Evolutionary conservation across 768 basidiomycete species (phyloP), one percentile per base, ranked within the genome.

Genomic region (Tubosaeta sp.): DNA sequence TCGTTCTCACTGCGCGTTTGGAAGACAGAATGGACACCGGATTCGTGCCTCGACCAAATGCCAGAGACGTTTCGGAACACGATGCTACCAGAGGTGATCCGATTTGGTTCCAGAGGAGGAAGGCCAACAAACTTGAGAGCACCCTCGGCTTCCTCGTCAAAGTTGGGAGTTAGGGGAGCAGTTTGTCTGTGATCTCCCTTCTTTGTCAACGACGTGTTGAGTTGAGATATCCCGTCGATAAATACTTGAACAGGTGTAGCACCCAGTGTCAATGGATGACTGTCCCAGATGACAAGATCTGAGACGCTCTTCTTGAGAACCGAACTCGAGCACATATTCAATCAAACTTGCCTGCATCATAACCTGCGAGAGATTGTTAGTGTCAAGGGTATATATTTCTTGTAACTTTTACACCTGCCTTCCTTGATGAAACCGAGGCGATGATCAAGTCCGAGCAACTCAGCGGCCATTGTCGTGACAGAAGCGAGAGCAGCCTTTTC

Each of bases 181-280:
- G 67, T 45, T 56, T 90, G 87, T 44, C 78, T 73, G 1, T 63
- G 58, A 0, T 58, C 52, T 0, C 79, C 76, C 62, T 88, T 88
- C 6, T 54, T 46, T 2, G 71, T 46, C 1, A 65, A 53, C 0
- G 82, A 71, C 3, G 62, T 22, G 5, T 59, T 46, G 16, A 75
- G 61, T 64, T 94, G 92, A 0, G 82, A 64, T 49, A 93, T 86
- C 11, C 91, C 91, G 57, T 94, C 92, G 48, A 93, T 84, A 66
- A 78, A 90, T 0, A 91, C 89, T 59, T 93, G 90, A 4, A 71
- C 67, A 0, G 92, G 91, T 1, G 89, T 91, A 0, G 90, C 85
- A 19, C 90, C 90, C 4, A 93, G 73, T 0, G 79, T 62, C 22
- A 94, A 75, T 0, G 90, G 92, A 65, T 92, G 89, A 4, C 80